Percentiles rank a stretch among this genome's conserved stretches.
phyloP scores from a whole-genome alignment of 768 basidiomycete genomes.

The Naganishia antarctica region DNA sequence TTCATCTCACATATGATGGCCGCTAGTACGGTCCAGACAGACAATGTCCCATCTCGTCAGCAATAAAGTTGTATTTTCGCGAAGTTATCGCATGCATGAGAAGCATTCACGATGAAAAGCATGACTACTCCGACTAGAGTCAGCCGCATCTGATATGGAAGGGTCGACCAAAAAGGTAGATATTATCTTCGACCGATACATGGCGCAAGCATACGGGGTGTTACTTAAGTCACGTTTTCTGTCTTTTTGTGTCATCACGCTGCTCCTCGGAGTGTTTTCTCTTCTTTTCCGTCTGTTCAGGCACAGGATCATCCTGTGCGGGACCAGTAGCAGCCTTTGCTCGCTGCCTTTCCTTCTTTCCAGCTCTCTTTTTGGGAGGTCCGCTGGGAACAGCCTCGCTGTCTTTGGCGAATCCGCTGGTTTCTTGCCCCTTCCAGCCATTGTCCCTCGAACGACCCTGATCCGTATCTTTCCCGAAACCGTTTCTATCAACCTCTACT shows the following conservation, averaged over 20 bases:
- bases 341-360: conserved; percentile 48
- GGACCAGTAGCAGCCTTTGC: conserved; percentile 14
- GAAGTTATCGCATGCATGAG: too few relatives aligned
- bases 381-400: conserved; percentile 5
- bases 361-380: conserved; percentile 42
- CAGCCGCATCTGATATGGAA: too few relatives aligned
- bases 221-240: conserved; percentile 1
- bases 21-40: too few relatives aligned
- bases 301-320: not conserved
- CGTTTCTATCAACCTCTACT: conserved; percentile 28
- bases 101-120: too few relatives aligned
- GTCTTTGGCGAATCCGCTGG: not conserved
- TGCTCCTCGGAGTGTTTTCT: not conserved
- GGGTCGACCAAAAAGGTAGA: too few relatives aligned
- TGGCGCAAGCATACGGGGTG: too few relatives aligned
- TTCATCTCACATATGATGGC: too few relatives aligned
- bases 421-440: conserved; percentile 32
- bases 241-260: not conserved
- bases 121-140: too few relatives aligned
- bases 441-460: conserved; percentile 25
- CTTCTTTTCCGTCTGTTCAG: conserved; percentile 12
- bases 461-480: conserved; percentile 7
- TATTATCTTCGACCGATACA: too few relatives aligned
- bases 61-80: too few relatives aligned
- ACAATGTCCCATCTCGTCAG: too few relatives aligned